phyloP scores from a whole-genome alignment of 768 basidiomycete species.

The Suillus paluster region DNA sequence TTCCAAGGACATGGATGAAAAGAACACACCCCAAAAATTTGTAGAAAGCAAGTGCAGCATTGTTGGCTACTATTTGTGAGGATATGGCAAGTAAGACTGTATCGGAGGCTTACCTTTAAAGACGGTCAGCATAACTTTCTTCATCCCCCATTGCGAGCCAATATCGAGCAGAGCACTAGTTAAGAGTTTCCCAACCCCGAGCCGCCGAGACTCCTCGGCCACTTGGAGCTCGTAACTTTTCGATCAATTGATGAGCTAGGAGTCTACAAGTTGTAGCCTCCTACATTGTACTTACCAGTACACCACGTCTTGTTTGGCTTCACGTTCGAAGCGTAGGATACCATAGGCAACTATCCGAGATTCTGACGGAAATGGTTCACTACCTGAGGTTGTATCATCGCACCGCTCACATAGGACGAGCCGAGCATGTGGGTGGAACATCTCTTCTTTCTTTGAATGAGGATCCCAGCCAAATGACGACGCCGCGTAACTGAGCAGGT shows the following conservation, averaged over 20 bases:
- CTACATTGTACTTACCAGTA: constrained; percentile 61
- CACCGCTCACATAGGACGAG: constrained; percentile 51
- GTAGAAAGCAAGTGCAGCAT: constrained; percentile 56
- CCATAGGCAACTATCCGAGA: constrained; percentile 44
- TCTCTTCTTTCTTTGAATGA: constrained; percentile 54
- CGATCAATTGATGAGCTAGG: not conserved
- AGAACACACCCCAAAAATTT: constrained; percentile 51
- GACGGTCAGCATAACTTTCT: constrained; percentile 76
- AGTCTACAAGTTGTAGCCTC: not conserved
- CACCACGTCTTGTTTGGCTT: constrained; percentile 59
- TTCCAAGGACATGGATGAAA: not conserved
- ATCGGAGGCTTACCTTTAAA: constrained; percentile 59
- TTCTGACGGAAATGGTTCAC: constrained; percentile 16
- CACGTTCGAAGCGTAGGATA: constrained; percentile 78
- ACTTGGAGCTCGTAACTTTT: constrained; percentile 82
- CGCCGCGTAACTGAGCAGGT: constrained; percentile 48
- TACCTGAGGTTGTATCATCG: constrained; percentile 7
- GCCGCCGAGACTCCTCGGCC: constrained; percentile 42
- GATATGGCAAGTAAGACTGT: not conserved
- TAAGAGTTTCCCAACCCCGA: constrained; percentile 63
- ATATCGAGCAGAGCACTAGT: constrained; percentile 54
- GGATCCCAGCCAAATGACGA: constrained; percentile 76
- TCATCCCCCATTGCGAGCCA: constrained; percentile 57
- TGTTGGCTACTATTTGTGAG: constrained; percentile 44
- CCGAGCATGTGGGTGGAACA: constrained; percentile 64